Percentiles rank a stretch among this genome's conserved stretches.
These are phyloP conservation scores for Achaetomiella virescens DNA, from an alignment of 495 filamentous ascomycete genomes.

Conservation along the genomic window DNA sequence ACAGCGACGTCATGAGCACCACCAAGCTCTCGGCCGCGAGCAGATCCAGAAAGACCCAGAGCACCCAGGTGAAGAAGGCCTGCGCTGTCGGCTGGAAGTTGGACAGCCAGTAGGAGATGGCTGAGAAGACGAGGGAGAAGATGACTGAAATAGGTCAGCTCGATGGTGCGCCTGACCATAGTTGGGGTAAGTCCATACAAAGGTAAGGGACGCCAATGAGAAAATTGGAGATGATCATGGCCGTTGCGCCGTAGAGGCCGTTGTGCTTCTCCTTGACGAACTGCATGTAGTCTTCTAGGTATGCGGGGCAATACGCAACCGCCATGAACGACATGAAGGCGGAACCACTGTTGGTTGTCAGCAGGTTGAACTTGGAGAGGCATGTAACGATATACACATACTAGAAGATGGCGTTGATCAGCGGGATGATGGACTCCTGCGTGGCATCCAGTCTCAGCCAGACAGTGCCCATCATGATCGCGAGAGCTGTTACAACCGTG, in stretches of 20 bases:
- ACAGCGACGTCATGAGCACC: constrained; percentile 62
- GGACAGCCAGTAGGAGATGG: constrained; percentile 71
- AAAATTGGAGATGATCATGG: constrained; percentile 73
- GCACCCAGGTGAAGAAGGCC: constrained; percentile 72
- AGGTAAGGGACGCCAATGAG: constrained; percentile 74
- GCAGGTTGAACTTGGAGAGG: neutral
- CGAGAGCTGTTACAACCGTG: constrained; percentile 39
- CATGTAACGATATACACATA: constrained; percentile 1
- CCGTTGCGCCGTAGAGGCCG: constrained; percentile 66
- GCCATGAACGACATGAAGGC: constrained; percentile 94
- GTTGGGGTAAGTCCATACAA: constrained; percentile 27
- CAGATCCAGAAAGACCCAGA: constrained; percentile 83
- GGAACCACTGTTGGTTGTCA: constrained; percentile 54
- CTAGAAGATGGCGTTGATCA: constrained; percentile 66
- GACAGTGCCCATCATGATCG: constrained; percentile 84
- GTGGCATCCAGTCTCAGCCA: constrained; percentile 62
- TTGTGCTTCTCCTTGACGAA: constrained; percentile 77
- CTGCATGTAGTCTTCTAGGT: constrained; percentile 66
- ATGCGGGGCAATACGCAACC: constrained; percentile 76
- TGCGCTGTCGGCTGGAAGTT: constrained; percentile 61
- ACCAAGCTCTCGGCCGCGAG: constrained; percentile 76
- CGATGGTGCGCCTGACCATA: too few relatives aligned
- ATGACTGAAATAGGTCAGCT: constrained; percentile 36
- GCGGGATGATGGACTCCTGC: constrained; percentile 66
- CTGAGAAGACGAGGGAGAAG: constrained; percentile 65